Evolutionary conservation across 2,329 filamentous ascomycete species (phyloP), one percentile per base, ranked within the genome.

Genomic region (Paracoccidioides brasiliensis): DNA sequence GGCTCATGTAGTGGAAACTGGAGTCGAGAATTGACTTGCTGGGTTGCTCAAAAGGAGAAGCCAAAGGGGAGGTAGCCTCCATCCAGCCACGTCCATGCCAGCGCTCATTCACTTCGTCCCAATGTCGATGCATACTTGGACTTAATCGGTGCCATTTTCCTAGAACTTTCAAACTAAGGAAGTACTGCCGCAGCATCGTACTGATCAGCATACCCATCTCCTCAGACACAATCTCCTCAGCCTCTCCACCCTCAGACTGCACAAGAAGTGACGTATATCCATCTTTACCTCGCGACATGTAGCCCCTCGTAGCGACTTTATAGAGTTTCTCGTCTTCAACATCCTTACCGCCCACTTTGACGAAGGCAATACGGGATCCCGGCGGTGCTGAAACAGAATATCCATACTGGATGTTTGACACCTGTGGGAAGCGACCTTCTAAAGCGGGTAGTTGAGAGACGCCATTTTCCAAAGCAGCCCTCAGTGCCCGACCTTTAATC

Each of bases 281-380:
- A 62, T 95, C 90, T 69, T 91, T 93, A 22, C 90, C 90, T 40
- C 88, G 80, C 3, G 80, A 85, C 89, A 95, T 95, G 67, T 95
- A 96, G 0, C 88, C 89, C 55, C 90, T 76, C 0, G 90, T 96
- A 7, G 84, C 85, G 2, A 95, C 74, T 0, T 79, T 78, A 64
- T 95, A 95, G 41, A 81, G 74, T 57, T 72, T 80, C 22, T 82
- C 74, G 9, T 79, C 70, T 28, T 89, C 80, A 4, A 89, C 74
- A 0, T 83, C 78, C 52, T 78, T 69, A 0, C 78, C 81, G 1
- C 76, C 81, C 30, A 95, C 78, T 8, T 75, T 78, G 8, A 81
- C 80, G 49, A 75, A 81, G 1, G 79, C 70, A 44, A 95, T 77
- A 35, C 90, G 80, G 3, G 80, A 77, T 0, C 83, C 82, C 0